Conservation (phyloP, 2,329 filamentous ascomycete genomes). For the Clarireedia sp. region DNA sequence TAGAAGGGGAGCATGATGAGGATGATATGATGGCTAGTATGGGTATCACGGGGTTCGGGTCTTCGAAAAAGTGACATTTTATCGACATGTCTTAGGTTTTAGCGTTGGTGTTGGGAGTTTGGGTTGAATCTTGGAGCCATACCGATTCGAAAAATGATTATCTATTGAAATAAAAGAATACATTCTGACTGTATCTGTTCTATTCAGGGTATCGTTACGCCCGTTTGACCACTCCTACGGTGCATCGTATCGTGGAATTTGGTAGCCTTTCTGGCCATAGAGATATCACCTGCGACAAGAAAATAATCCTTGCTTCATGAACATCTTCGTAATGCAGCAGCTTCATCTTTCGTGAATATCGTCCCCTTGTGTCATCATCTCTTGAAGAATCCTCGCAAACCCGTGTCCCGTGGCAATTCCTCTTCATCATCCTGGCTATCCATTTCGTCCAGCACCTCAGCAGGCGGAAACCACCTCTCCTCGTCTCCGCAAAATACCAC, state of each 20-base stretch:
- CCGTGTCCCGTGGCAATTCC: constrained; percentile 34
- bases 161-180: neutral
- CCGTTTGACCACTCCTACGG: too few species aligned
- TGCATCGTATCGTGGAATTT: too few species aligned
- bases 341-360: neutral
- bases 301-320: neutral
- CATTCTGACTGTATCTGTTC: neutral
- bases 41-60: constrained; percentile 57
- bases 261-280: too few species aligned
- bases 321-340: too few species aligned
- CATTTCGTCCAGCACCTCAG: constrained; percentile 11
- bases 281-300: too few species aligned
- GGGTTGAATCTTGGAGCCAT: neutral
- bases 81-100: neutral
- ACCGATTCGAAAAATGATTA: neutral
- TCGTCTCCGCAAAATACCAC: constrained; percentile 56
- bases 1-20: constrained; percentile 61
- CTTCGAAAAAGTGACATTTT: constrained; percentile 29
- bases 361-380: constrained; percentile 14
- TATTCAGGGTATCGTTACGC: neutral
- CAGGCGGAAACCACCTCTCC: constrained; percentile 39
- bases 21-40: constrained; percentile 64
- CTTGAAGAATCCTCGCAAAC: constrained; percentile 35
- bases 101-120: constrained; percentile 6
- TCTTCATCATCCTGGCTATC: constrained; percentile 37